Evolutionary conservation across 1,284 basidiomycete species (phyloP), one percentile per base, ranked within the genome.

Genomic region (Austropuccinia psidii): DNA sequence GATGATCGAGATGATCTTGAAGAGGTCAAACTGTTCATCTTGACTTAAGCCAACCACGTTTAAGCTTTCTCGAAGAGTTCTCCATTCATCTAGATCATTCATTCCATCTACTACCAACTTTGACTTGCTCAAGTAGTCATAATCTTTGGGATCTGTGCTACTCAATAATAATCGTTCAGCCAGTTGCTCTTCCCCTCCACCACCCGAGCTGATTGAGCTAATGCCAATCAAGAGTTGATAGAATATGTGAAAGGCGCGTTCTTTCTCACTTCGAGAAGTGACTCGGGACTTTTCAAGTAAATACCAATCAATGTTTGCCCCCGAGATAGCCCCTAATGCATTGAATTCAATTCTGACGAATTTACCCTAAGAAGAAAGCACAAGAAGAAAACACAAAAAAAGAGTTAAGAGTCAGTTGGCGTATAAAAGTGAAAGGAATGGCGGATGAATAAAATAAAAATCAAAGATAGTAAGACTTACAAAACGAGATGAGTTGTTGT

Each of bases 261-360:
- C 96, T 0, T 90, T 90, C 75, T 89, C 87, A 76, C 87, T 90
- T 58, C 94, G 84, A n/a, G 88, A 86, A 2, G 93, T 91, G 0
- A 99, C 94, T 78, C 96, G 84, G 80, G 93, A 95, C 85, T 98
- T 98, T 84, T 99, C 96, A 58, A 99, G 83, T 49, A 99, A 84
- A 80, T 99, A 99, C 96, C 96, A 98, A 80, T 98, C 94, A 76
- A 98, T 95, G 79, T 95, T 97, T 47, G 96, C 96, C 1, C 96
- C 96, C 0, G 93, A 91, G 73, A 99, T 99, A 75, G 92, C 92
- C 0, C 95, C 95, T 73, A 91, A 87, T 0, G 91, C 89, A 0
- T 91, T 88, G 81, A 99, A 98, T 79, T 90, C 91, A 77, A 99
- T 98, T 58, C 93, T 86, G 45, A 99, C 91, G 81, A 98, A 98